Evolutionary conservation across 176 grass and related monocot genomes (phyloP), one percentile per base, ranked within the genome.

Genomic region (Aegilops sharonensis): DNA sequence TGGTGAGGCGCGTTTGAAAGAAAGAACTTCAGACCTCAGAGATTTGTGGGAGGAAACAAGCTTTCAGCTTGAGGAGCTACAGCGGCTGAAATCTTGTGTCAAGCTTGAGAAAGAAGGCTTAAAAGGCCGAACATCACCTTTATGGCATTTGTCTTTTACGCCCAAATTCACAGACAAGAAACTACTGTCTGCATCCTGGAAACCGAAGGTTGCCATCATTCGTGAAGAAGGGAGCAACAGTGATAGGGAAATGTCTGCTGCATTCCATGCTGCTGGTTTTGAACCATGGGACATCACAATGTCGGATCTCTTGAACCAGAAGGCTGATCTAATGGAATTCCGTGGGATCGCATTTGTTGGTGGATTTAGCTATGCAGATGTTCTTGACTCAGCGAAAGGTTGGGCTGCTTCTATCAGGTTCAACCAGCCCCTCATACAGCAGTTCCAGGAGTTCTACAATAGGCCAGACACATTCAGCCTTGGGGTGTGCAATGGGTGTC

Each of bases 201-300:
- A 98, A 79, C 96, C 93, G 4, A 95, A 94, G 85, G 90, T 98
- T 7, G 96, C 93, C 54, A 85, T 98, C 82, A 95, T 98, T 94
- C 88, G 93, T 71, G 96, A 95, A 90, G 96, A 98, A 92, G 93
- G 96, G 15, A 98, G 93, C 86, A 98, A 98, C 72, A 89, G 96
- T 36, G 93, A 98, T 24, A 90, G 96, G 59, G 94, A 94, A 91
- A 98, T 95, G 96, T 81, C 91, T 64, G 94, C 94, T 81, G 88
- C 96, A 85, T 94, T 98, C 68, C 80, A 92, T 73, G 81, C 88
- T 85, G 92, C 96, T 40, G 96, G 97, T 68, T 95, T 95, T 27
- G 94, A 98, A 89, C 90, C 94, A 1, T 98, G 97, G 97, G 97
- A 98, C 12, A 78, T 94, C 25, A 88, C 94, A 72, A 98, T 95